Evolutionary conservation across 371 early-diverging fungal genomes (phyloP).

Genomic region (Mortierella sp.): DNA sequence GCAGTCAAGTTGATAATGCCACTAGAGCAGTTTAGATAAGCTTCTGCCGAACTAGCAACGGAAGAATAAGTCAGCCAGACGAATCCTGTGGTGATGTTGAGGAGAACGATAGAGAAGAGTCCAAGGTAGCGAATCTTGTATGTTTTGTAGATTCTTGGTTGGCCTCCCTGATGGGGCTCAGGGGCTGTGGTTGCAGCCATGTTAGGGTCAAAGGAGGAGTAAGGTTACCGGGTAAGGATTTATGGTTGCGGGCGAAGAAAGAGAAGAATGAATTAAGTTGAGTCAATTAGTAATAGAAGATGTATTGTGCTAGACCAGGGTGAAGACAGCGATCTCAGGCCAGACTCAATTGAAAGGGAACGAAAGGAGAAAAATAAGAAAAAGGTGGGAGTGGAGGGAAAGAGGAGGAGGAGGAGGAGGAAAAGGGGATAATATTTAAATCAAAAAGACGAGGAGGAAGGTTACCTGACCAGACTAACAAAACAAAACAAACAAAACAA

Average conservation of each 20-base stretch:
- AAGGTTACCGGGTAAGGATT: background rate
- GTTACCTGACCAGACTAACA: too few relatives aligned
- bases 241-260: background rate
- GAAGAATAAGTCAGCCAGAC: constrained; percentile 51
- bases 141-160: constrained; percentile 21
- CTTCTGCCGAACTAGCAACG: constrained; percentile 26
- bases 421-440: background rate
- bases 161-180: background rate
- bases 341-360: background rate
- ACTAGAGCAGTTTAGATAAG: constrained; percentile 32
- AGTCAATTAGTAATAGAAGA: background rate
- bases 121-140: constrained; percentile 45
- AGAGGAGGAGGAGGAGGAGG: background rate
- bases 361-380: background rate
- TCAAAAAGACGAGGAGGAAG: background rate
- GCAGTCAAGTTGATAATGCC: constrained; percentile 54
- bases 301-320: background rate
- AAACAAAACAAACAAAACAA: too few relatives aligned
- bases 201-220: too few relatives aligned
- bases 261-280: background rate
- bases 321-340: background rate
- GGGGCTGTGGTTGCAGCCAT: too few relatives aligned
- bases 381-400: background rate
- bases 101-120: constrained; percentile 44
- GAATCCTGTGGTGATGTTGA: constrained; percentile 44